Evolutionary conservation across 768 basidiomycete genomes (phyloP).

Genomic region (Lentinula lateritia): DNA sequence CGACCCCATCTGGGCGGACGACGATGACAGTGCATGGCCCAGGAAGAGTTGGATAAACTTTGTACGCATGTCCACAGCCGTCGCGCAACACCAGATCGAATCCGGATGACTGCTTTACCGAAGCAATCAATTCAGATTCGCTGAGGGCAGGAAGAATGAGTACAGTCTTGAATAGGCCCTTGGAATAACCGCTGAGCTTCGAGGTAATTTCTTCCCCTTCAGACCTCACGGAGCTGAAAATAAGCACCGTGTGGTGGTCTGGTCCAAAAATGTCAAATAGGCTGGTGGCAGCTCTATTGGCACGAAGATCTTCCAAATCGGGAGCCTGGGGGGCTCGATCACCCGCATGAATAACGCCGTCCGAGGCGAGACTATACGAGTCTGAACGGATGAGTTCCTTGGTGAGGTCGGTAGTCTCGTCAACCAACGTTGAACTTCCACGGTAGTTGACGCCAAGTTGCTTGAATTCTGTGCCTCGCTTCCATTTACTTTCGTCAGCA

Average conservation of each 20-base stretch:
- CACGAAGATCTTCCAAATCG: conserved; percentile 14
- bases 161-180: conserved; percentile 12
- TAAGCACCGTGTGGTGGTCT: conserved; percentile 27
- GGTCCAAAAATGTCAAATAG: conserved; percentile 24
- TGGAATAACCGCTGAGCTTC: background rate
- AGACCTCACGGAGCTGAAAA: conserved; percentile 18
- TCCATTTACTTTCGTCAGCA: conserved; percentile 12
- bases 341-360: conserved; percentile 28
- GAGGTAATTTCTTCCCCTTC: background rate
- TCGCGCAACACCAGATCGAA: conserved; percentile 15
- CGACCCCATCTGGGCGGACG: conserved; percentile 15
- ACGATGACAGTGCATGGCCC: conserved; percentile 44
- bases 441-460: conserved; percentile 53
- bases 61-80: conserved; percentile 20
- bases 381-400: conserved; percentile 9
- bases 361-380: conserved; percentile 18
- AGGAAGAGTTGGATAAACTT: conserved; percentile 31
- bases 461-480: conserved; percentile 18
- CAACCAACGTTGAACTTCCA: conserved; percentile 41
- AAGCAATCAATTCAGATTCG: background rate
- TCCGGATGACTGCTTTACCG: background rate
- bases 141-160: conserved; percentile 10
- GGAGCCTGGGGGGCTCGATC: conserved; percentile 43
- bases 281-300: background rate
- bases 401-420: conserved; percentile 23